phyloP scores from a whole-genome alignment of 177 flowering plant genomes.

The Vitis hybrid region DNA sequence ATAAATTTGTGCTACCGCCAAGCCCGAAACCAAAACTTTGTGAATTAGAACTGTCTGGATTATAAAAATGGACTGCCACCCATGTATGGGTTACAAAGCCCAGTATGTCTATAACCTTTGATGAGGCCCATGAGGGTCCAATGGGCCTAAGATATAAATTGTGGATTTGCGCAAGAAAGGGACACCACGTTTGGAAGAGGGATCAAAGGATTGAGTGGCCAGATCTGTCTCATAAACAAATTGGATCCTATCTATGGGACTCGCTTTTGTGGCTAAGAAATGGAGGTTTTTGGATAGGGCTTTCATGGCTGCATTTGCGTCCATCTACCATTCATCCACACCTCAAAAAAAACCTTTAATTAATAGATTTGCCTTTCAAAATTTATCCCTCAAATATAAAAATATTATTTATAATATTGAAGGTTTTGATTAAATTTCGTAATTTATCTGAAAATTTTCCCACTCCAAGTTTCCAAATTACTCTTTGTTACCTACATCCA shows the following conservation, averaged over 20 bases:
- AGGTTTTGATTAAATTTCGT: too few species aligned
- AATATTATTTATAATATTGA: too few species aligned
- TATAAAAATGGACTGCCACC: not conserved
- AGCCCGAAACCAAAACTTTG: too few species aligned
- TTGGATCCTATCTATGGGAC: not conserved
- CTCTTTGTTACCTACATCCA: too few species aligned
- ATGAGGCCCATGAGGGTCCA: not conserved
- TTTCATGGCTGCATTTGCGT: conserved; percentile 25
- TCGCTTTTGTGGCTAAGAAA: conserved; percentile 30
- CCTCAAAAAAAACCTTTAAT: not conserved
- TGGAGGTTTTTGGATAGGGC: conserved; percentile 23
- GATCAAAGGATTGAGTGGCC: conserved; percentile 8
- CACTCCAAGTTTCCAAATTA: too few species aligned
- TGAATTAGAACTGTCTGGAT: not conserved
- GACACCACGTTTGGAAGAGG: not conserved
- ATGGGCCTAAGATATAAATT: not conserved
- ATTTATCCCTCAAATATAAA: not conserved
- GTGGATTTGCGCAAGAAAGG: not conserved
- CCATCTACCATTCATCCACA: not conserved
- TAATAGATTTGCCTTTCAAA: not conserved
- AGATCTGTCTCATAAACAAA: conserved; percentile 11
- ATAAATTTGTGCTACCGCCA: too few species aligned
- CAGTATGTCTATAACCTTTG: not conserved
- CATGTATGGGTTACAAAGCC: not conserved
- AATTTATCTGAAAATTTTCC: too few species aligned